Conservation (phyloP, 2,329 filamentous ascomycete species). For the Epichloe sp. region DNA sequence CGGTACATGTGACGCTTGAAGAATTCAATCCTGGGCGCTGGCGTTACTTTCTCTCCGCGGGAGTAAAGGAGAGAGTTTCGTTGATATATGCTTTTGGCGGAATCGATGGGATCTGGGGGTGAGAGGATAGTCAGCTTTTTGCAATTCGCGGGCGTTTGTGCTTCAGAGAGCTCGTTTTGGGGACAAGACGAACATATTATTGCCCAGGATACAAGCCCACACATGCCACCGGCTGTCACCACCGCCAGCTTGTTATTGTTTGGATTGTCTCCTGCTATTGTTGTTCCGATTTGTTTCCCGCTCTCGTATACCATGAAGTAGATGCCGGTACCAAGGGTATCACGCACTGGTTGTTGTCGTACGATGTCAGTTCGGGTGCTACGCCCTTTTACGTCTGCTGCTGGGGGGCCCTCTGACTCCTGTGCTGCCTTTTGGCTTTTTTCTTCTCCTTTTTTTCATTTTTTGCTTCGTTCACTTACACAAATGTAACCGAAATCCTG, state of each 20-base stretch:
- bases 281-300: conserved; percentile 68
- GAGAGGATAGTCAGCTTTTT: background rate
- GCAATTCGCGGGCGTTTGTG: background rate
- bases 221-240: conserved; percentile 64
- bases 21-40: conserved; percentile 62
- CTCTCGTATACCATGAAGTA: conserved; percentile 89
- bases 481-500: conserved; percentile 66
- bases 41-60: conserved; percentile 48
- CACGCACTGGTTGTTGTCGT: conserved; percentile 43
- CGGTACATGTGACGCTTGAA: conserved; percentile 70
- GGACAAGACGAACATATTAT: conserved; percentile 45
- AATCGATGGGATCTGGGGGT: conserved; percentile 54
- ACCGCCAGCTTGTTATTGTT: conserved; percentile 72
- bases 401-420: no score
- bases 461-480: conserved; percentile 37
- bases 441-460: fast-evolving
- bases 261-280: conserved; percentile 55
- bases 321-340: conserved; percentile 70
- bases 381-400: background rate
- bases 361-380: background rate
- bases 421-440: no score
- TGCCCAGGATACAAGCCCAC: conserved; percentile 75
- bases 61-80: conserved; percentile 63
- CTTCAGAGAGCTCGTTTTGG: background rate
- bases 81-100: conserved; percentile 76